Base-by-base conservation (phyloP, 2,329 filamentous ascomycete genomes). In the Truncatella angustata region DNA sequence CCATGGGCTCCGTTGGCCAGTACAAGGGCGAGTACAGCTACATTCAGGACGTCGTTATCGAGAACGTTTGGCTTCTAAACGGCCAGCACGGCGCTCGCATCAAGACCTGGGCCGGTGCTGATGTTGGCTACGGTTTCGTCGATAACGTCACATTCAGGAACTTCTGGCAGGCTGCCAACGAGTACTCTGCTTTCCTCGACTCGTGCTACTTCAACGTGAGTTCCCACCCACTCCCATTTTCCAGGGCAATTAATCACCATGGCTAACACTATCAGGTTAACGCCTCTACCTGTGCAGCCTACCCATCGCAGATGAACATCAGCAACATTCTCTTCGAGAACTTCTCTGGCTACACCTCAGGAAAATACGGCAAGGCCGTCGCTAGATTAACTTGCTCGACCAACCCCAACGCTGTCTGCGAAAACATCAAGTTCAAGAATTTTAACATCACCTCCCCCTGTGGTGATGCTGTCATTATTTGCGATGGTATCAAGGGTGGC, bases 141-240 rank as follows among this genome's bases (percentile, higher is more conserved):
- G 74, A 79, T 58, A 86, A 85, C 61, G 72, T 85, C 44, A 85
- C 82, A 2, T 86, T 83, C 66, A 53, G 64, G 35, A 80, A 84
- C 65, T 78, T 85, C 58, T 78, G 75, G 65, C 73, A 81, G 36
- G 79, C 78, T 18, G 80, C 81, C 56, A 82, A 80, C 18, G 81
- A 85, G 56, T 74, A 76, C 54, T 74, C 79, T 0, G 72, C 83
- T 20, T 79, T 82, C 32, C 68, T 86, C 6, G 82, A 85, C 59
- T 81, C 81, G 24, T 85, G 82, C 66, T 85, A 85, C 66, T 85
- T 85, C 65, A 78, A 84, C 55, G 70, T 82, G 55, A 74, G 70
- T 56, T 10, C 32, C 11, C 12, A 12, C 11, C 30, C 3, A 20
- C 28, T 11, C 12, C 30, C 2, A 32, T 36, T 6, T 4, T 18